These are phyloP conservation scores for Aegilops longissima DNA, from an alignment of 176 grass and related monocot species.

Conservation along the genomic window DNA sequence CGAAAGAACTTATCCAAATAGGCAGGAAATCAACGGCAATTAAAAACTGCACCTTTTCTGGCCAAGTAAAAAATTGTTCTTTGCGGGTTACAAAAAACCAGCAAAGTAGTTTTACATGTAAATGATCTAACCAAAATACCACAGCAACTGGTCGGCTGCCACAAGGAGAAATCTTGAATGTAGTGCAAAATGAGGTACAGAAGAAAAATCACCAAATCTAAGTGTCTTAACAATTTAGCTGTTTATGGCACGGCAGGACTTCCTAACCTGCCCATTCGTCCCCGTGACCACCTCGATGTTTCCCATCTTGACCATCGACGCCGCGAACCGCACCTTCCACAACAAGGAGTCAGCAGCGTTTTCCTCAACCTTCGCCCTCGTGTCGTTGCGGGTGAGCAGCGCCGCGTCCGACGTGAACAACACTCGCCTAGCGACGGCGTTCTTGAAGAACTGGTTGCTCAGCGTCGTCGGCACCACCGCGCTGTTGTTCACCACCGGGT, in stretches of 20 bases:
- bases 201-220: no score
- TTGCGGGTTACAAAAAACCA: neutral
- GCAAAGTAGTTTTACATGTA: neutral
- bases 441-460: slow-evolving; percentile 33
- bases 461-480: slow-evolving; percentile 9
- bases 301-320: slow-evolving; percentile 51
- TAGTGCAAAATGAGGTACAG: neutral
- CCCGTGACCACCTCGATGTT: slow-evolving; percentile 33
- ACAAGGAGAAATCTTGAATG: neutral
- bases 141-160: neutral
- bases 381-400: slow-evolving; percentile 22
- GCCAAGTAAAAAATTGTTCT: no score
- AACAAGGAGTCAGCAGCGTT: neutral
- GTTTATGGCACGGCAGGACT: slow-evolving; percentile 25
- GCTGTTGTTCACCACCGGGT: slow-evolving; percentile 27
- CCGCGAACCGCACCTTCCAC: slow-evolving; percentile 34
- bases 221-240: neutral
- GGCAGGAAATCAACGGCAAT: no score
- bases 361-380: neutral
- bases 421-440: neutral
- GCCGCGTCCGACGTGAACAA: slow-evolving; percentile 42
- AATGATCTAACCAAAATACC: neutral
- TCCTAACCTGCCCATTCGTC: slow-evolving; percentile 34
- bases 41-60: no score
- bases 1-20: no score